Base-by-base conservation (phyloP, 768 basidiomycete species). In the Boletus coccyginus region DNA sequence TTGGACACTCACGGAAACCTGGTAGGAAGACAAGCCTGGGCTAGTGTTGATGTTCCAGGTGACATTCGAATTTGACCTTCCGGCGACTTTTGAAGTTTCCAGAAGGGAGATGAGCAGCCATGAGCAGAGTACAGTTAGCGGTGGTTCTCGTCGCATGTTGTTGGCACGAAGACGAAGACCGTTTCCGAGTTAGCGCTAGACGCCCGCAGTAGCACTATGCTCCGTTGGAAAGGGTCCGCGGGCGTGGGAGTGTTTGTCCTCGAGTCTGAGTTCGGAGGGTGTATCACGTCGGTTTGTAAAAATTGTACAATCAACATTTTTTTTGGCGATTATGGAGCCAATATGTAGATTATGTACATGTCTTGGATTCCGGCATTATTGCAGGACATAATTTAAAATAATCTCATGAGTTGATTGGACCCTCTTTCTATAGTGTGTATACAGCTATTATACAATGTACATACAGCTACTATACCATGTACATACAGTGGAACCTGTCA, bases 131-230 rank as follows among this genome's bases (percentile, higher is more conserved):
- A 50, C 50, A 4, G 55, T 39, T 42, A 27, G 27, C 27, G 49
- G 56, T 44, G 52, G 56, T 62, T 42, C 47, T 46, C 66, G 68
- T 61, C 54, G 66, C 68, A 68, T 70, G 55, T 55, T 58, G 64
- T 19, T 36, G 53, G 43, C 47, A 39, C 41, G 16, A 41, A 44
- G 48, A 46, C 52, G 14, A 50, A 46, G 33, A 31, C 24, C 29
- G 46, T 45, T 33, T 19, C 35, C 35, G 35, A 10, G 13, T 13
- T 29, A 39, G 52, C 50, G 51, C 36, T 11, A 33, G 50, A 35
- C 32, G 53, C 53, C 3, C 32, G 27, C 27, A 27, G 27, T 27
- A 41, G 21, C 41, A 50, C 9, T 11, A 17, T 5, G 24, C 19
- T 31, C 5, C 16, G 19, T 52, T 33, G 32, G 50, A 14, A 47